These are phyloP conservation scores for Neocatenulostroma microsporum DNA, from an alignment of 2,329 filamentous ascomycete genomes.

Conservation along the genomic window DNA sequence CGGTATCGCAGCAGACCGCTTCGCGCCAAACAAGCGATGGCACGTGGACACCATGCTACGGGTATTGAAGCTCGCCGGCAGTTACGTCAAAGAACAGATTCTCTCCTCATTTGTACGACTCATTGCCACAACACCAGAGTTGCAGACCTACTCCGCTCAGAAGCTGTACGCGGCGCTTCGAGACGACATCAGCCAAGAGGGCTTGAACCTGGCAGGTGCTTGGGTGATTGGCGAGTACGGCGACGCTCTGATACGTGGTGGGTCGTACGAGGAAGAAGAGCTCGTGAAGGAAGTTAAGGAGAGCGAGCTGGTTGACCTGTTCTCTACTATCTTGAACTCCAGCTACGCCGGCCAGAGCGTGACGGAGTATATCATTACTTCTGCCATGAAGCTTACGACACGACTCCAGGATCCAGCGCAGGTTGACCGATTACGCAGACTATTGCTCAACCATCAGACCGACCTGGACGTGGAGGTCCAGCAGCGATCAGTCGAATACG, in stretches of 20 bases:
- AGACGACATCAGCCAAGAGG: constrained; percentile 96
- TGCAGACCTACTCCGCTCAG: constrained; percentile 94
- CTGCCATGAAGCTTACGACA: constrained; percentile 89
- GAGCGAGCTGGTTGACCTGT: constrained; percentile 86
- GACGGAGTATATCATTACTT: constrained; percentile 92
- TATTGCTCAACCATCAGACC: constrained; percentile 70
- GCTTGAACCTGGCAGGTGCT: constrained; percentile 80
- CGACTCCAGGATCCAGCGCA: constrained; percentile 77
- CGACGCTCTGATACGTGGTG: constrained; percentile 78
- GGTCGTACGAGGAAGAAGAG: constrained; percentile 91
- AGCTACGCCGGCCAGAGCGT: constrained; percentile 86
- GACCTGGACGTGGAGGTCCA: constrained; percentile 94
- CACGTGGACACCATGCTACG: constrained; percentile 97
- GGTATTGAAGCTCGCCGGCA: constrained; percentile 85
- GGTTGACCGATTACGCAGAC: constrained; percentile 71
- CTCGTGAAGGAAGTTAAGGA: constrained; percentile 76
- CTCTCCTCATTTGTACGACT: constrained; percentile 92
- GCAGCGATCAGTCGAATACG: constrained; percentile 90
- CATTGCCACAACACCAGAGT: constrained; percentile 85
- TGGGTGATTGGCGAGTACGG: constrained; percentile 99
- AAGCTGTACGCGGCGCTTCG: constrained; percentile 87
- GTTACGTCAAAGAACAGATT: constrained; percentile 97
- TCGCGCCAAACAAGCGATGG: constrained; percentile 95
- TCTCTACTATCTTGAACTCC: constrained; percentile 84
- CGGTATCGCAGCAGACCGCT: constrained; percentile 91